Base-by-base conservation (phyloP, 768 basidiomycete species). In the Calocybe indica region DNA sequence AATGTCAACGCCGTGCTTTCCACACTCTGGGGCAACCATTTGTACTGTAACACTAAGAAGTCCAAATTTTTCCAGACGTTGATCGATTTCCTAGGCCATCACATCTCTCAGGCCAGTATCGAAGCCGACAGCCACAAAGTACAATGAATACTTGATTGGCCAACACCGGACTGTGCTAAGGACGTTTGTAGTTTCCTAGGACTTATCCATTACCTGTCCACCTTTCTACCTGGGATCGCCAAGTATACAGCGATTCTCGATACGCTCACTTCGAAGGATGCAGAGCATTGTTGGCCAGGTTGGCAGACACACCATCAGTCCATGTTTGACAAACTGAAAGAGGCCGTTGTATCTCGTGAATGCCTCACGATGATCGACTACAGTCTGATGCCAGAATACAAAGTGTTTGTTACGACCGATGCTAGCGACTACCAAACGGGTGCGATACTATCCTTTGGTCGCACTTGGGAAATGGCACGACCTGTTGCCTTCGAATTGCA, bases 351-450 rank as follows among this genome's bases (percentile, higher is more conserved):
- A 5, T 49, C 57, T 11, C 34, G 47, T 1, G 53, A 59, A 0
- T 68, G 62, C 41, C 31, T 51, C 1, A 58, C 29, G 36, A 59
- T 41, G 52, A 67, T 69, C 29, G 56, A 69, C 46, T 59, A 70
- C 40, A 40, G 54, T 0, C 48, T 59, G 7, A 48, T 54, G 3
- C 39, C 55, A 0, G 62, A 65, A 39, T 36, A 52, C 3, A 64
- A 22, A 4, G 22, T 67, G 36, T 68, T 61, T 37, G 56, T 68
- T 0, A 62, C 62, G 1, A 58, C 50, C 4, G 62, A 66, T 48
- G 62, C 65, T 0, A 58, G 54, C 35, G 55, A 66, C 32, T n/a
- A 3, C 5, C 14, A 29, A 3, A 44, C 48, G 0, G 43, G 48
- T 30, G 48, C 48, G 2, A 32, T 49, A 7, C 43, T 49, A 9